Evolutionary conservation across 345 rosid genomes (phyloP), one percentile per base, ranked within the genome.

Genomic region (Brassica cretica): DNA sequence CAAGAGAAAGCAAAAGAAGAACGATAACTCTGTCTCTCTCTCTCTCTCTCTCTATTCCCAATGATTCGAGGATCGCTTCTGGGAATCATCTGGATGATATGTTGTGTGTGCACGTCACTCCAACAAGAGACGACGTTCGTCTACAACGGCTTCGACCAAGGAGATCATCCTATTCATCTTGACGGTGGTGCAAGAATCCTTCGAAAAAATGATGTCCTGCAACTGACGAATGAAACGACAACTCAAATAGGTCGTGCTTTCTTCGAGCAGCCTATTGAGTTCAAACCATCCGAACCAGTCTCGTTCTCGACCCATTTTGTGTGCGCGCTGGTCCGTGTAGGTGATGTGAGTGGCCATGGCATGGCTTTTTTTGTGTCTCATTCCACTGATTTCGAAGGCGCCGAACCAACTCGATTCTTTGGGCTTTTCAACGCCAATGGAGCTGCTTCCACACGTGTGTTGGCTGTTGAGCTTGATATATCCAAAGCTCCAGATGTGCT

Each of bases 381-480:
- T 2, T 76, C 84, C 0, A 51, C 5, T 8, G 77, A 77, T 8
- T 70, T 85, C 46, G 5, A 0, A 0, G 4, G 15, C 3, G 88
- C 83, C 21, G 0, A 64, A 14, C 44, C 78, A 63, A 24, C 69
- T 21, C 53, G 79, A 49, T 85, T 24, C 82, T 60, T 92, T 0
- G 95, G 95, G 6, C 49, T 90, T 39, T 86, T 92, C 58, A 90
- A 84, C 51, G 41, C 8, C 77, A 33, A 59, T 10, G 84, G 88
- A 6, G 39, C 66, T 14, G 0, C 18, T 18, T 62, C 83, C 61
- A 85, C 89, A 72, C 89, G 84, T 68, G 82, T 92, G 39, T 41
- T 90, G 56, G 89, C 89, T 1, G 78, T 90, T 7, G 93, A 90
- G 86, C 80, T 88, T 58, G 91, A 90, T 76, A 86, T 82, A 0